Conservation (phyloP, 2,329 filamentous ascomycete genomes). For the Drechslerella coelobrocha region DNA sequence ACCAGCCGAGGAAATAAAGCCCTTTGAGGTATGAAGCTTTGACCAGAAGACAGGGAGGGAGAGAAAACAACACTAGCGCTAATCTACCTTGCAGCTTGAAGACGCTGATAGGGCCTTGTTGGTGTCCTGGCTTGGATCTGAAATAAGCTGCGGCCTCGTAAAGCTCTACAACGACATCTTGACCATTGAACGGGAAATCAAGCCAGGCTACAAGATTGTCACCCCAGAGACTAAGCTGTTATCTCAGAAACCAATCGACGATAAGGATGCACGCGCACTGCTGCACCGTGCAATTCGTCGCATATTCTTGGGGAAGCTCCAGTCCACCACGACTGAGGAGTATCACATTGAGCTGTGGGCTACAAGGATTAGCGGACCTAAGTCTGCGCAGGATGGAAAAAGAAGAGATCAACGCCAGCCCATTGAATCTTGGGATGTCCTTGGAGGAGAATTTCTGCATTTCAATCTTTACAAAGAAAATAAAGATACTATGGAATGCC, state of each 20-base stretch:
- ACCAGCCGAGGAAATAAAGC: neutral
- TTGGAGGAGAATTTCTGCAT: conserved; percentile 78
- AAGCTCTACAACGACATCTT: conserved; percentile 61
- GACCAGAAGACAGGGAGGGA: neutral
- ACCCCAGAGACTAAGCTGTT: conserved; percentile 65
- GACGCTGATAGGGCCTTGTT: conserved; percentile 61
- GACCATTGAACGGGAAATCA: conserved; percentile 57
- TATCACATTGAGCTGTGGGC: conserved; percentile 43
- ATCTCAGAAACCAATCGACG: conserved; percentile 64
- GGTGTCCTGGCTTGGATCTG: conserved; percentile 63
- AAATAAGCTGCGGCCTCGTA: conserved; percentile 63
- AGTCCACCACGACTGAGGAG: conserved; percentile 69
- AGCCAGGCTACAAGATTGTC: conserved; percentile 65
- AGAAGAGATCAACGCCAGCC: conserved; percentile 43
- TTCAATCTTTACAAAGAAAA: conserved; percentile 97
- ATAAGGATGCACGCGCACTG: conserved; percentile 68
- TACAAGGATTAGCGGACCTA: conserved; percentile 56
- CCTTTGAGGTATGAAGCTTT: conserved; percentile 26
- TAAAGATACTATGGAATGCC: conserved; percentile 91
- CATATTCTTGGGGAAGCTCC: conserved; percentile 78
- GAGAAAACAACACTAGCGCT: conserved; percentile 7
- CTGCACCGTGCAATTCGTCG: conserved; percentile 74
- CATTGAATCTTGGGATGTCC: conserved; percentile 42
- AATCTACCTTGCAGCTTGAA: conserved; percentile 26
- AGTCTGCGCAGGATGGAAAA: conserved; percentile 52